Percentiles rank a stretch among this genome's conserved stretches.
Evolutionary conservation across 2,329 filamentous ascomycete genomes (phyloP).

Genomic region (Aspergillus texensis): DNA sequence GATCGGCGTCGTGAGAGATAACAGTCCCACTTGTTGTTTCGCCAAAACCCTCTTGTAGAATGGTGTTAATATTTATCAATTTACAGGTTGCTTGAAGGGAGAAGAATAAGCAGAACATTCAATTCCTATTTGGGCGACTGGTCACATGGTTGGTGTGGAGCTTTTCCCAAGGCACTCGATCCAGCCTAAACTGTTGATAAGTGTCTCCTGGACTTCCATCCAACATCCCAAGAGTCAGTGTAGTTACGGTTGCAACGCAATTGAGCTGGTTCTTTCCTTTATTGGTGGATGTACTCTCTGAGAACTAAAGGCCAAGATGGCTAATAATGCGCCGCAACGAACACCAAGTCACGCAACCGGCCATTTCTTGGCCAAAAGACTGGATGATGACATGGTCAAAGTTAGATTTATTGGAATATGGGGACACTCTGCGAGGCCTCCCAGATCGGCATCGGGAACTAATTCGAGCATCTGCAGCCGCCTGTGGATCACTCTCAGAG

Average conservation of each 20-base stretch:
- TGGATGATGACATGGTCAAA: background rate
- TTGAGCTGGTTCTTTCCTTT: background rate
- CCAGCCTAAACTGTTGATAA: no score
- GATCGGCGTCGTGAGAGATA: no score
- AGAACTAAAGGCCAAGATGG: background rate
- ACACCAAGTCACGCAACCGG: slow-evolving; percentile 1
- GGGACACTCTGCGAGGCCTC: background rate
- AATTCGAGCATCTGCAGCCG: background rate
- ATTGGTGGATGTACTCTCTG: background rate
- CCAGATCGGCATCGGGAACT: background rate
- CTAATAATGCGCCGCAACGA: background rate
- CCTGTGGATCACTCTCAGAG: background rate
- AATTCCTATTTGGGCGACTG: background rate
- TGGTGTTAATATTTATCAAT: no score
- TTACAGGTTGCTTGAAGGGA: no score
- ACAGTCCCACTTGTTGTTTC: no score
- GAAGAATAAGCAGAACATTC: background rate
- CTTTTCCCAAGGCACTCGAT: no score
- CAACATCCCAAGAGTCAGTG: background rate
- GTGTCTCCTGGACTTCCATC: background rate
- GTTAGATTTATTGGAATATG: background rate
- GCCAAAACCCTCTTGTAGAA: no score
- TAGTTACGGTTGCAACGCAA: background rate
- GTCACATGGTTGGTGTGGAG: background rate
- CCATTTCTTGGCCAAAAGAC: background rate